phyloP scores from a whole-genome alignment of 371 early-diverging fungal genomes.

The Haplosporangium sp. region DNA sequence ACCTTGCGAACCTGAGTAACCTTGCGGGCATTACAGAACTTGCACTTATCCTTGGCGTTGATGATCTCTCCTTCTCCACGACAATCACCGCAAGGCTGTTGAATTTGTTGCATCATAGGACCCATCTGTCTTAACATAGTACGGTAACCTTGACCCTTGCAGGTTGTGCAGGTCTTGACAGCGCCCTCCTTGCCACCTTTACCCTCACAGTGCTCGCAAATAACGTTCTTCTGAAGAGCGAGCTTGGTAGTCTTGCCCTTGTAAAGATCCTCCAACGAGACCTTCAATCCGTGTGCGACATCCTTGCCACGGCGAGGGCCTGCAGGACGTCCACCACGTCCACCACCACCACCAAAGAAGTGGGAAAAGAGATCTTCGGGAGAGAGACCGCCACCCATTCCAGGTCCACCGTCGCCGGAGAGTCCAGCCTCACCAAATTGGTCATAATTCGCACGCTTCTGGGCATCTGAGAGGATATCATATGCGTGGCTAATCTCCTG shows the following conservation, averaged over 20 bases:
- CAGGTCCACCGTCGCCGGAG: conserved; percentile 72
- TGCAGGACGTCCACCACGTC: conserved; percentile 69
- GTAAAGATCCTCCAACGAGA: conserved; percentile 95
- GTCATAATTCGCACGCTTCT: conserved; percentile 85
- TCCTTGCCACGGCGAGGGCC: conserved; percentile 85
- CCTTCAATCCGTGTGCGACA: conserved; percentile 84
- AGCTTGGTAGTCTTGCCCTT: conserved; percentile 93
- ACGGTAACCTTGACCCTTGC: conserved; percentile 89
- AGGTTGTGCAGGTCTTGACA: conserved; percentile 76
- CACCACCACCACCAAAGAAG: conserved; percentile 83
- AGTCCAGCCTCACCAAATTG: conserved; percentile 89
- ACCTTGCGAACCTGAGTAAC: conserved; percentile 83
- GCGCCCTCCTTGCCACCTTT: conserved; percentile 79
- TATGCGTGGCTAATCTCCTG: conserved; percentile 96
- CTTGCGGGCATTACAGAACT: conserved; percentile 89
- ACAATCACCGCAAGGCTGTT: conserved; percentile 92
- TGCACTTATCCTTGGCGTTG: conserved; percentile 89
- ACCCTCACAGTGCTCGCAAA: conserved; percentile 85
- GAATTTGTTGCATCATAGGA: conserved; percentile 98
- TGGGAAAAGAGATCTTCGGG: conserved; percentile 92
- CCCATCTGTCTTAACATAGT: conserved; percentile 94
- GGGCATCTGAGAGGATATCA: conserved; percentile 89
- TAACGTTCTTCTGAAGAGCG: conserved; percentile 88
- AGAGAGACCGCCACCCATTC: conserved; percentile 77
- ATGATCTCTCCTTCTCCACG: conserved; percentile 92